A percentile compares a stretch with the other conserved stretches of the same genome.
These are phyloP conservation scores for Chimonanthus salicifolius DNA, from an alignment of 164 flowering plant genomes.

Conservation along the genomic window DNA sequence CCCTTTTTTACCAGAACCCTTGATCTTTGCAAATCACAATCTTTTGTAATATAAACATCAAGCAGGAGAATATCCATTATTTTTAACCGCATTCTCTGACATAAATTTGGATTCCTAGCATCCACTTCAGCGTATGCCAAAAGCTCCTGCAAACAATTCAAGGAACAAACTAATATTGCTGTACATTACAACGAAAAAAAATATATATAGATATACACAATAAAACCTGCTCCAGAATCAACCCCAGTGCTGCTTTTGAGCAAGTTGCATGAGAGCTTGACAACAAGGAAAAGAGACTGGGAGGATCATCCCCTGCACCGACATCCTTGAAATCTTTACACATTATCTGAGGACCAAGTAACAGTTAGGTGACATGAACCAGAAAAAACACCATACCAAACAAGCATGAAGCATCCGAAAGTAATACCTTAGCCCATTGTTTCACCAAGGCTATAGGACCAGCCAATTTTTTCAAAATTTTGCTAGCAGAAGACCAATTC, in stretches of 20 bases:
- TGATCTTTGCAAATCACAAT: slow-evolving; percentile 39
- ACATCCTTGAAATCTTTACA: slow-evolving; percentile 28
- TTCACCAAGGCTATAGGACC: slow-evolving; percentile 56
- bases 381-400: slow-evolving; percentile 2
- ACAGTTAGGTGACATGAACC: slow-evolving; percentile 16
- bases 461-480: slow-evolving; percentile 33
- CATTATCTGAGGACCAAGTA: slow-evolving; percentile 40
- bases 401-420: neutral
- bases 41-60: slow-evolving; percentile 38
- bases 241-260: slow-evolving; percentile 34
- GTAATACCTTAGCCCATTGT: slow-evolving; percentile 84
- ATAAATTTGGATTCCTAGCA: slow-evolving; percentile 29
- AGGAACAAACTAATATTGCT: too few species aligned
- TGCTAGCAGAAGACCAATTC: slow-evolving; percentile 53
- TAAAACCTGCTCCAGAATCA: slow-evolving; percentile 19
- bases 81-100: slow-evolving; percentile 60
- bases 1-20: slow-evolving; percentile 53
- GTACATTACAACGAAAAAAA: too few species aligned
- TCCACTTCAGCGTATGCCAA: slow-evolving; percentile 55
- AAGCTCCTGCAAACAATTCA: slow-evolving; percentile 10
- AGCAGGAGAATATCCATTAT: slow-evolving; percentile 47
- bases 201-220: too few species aligned
- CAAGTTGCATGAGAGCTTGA: slow-evolving; percentile 23
- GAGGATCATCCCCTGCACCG: slow-evolving; percentile 22
- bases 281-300: slow-evolving; percentile 9